Evolutionary conservation across 148 eudicot species (phyloP).

Genomic region (Bassia scoparia): DNA sequence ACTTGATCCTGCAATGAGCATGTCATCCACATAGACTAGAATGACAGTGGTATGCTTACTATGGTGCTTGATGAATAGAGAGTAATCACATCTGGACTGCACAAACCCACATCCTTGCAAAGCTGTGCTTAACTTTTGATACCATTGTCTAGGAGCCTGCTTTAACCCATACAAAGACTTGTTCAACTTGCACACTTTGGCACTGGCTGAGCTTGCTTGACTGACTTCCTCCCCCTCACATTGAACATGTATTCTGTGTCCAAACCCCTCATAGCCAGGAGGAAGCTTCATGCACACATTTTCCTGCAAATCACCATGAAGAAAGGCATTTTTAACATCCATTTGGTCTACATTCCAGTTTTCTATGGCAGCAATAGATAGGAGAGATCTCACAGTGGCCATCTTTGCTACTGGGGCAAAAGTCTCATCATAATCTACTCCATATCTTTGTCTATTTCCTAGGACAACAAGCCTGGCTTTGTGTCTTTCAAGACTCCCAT

Average conservation of each 20-base stretch:
- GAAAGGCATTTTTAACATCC: not conserved
- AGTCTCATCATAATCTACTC: not conserved
- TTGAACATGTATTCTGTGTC: not conserved
- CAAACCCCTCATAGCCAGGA: not conserved
- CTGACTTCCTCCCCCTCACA: accelerated
- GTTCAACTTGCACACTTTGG: not conserved
- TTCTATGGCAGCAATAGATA: not conserved
- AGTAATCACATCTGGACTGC: too few relatives aligned
- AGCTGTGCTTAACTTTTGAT: too few relatives aligned
- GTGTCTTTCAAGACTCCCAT: too few relatives aligned
- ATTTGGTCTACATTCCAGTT: not conserved
- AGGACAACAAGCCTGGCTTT: too few relatives aligned
- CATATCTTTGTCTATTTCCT: not conserved
- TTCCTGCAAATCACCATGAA: not conserved
- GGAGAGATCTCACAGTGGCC: not conserved
- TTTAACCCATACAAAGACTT: too few relatives aligned
- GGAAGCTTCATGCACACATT: not conserved
- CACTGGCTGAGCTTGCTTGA: not conserved
- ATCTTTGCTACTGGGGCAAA: not conserved
- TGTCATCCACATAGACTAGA: too few relatives aligned
- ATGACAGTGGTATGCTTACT: too few relatives aligned
- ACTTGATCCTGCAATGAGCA: too few relatives aligned
- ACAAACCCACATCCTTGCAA: too few relatives aligned
- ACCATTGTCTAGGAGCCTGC: too few relatives aligned
- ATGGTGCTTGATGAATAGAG: too few relatives aligned